Base-by-base conservation (phyloP, 768 basidiomycete species). In the Amanita pallidorosea region DNA sequence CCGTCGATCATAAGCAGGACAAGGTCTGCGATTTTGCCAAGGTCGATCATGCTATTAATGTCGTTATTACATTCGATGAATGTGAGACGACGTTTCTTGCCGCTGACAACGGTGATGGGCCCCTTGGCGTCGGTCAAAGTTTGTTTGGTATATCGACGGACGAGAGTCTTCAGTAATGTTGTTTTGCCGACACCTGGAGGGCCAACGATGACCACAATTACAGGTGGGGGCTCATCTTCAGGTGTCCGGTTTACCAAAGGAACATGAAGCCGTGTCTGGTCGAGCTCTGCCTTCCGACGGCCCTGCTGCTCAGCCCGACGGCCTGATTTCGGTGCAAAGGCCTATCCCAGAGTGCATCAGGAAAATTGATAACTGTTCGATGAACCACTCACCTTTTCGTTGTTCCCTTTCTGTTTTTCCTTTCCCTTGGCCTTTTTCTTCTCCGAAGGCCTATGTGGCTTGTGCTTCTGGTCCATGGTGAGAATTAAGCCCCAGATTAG, bases 41-140 rank as follows among this genome's bases (percentile, higher is more conserved):
- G 76, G 74, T 99, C 96, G 57, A 98, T 89, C 95, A 98, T 97
- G 47, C 92, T 91, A 65, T 93, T 93, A 57, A 98, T 75, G 70
- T 98, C 94, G 63, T 92, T 97, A 60, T 93, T 93, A 70, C 93
- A 98, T 67, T 98, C 96, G 46, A 99, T 77, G 63, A 98, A 92
- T 0, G 96, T 97, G n/a, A 98, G 71, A 12, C 96, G 73, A 45
- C 90, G 76, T 59, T 83, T 90, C 72, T 97, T 98, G 37, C 95
- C 94, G 45, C 83, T 83, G 41, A 98, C 86, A 18, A 98, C 87
- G 0, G 96, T 99, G 45, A 98, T 82, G 4, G 96, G 96, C 0
- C 96, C 96, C 59, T 87, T 85, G 52, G 85, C 81, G 23, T 97
- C 89, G 57, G 79, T 83, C 22, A 98, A 68, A 0, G 88, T 90